Evolutionary conservation across 371 early-diverging fungal genomes (phyloP).

Genomic region (Capillidium heterosporum): DNA sequence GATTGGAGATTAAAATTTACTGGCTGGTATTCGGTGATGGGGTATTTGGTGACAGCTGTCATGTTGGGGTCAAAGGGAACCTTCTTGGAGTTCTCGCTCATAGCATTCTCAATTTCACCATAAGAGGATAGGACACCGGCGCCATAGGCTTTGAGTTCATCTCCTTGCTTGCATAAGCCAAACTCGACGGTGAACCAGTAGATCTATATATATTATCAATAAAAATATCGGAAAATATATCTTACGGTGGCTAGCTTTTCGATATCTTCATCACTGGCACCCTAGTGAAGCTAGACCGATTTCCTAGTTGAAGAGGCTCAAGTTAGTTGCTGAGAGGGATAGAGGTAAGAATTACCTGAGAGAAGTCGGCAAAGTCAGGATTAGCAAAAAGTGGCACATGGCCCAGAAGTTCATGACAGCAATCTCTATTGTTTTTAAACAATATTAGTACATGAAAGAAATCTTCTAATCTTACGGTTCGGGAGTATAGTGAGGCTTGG

Average conservation of each 20-base stretch:
- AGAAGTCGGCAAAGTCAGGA: constrained; percentile 90
- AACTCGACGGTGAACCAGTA: constrained; percentile 94
- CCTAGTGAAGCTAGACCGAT: constrained; percentile 88
- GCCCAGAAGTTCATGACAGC: constrained; percentile 8
- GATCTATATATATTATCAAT: constrained; percentile 17
- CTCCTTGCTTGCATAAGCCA: constrained; percentile 75
- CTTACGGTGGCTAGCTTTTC: constrained; percentile 59
- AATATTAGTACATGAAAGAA: neutral
- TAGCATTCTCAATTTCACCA: constrained; percentile 83
- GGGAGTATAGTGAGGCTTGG: constrained; percentile 82
- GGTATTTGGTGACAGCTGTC: constrained; percentile 68
- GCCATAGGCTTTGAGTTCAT: constrained; percentile 73
- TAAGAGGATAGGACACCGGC: constrained; percentile 90
- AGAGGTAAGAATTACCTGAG: constrained; percentile 42
- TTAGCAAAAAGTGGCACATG: constrained; percentile 72
- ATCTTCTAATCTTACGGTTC: constrained; percentile 35
- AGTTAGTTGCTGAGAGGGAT: no score
- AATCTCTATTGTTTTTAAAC: neutral
- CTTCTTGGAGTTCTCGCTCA: constrained; percentile 63
- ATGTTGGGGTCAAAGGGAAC: constrained; percentile 69
- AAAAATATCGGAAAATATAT: neutral
- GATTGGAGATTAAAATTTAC: constrained; percentile 10
- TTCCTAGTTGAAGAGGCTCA: constrained; percentile 23
- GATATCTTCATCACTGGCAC: constrained; percentile 84
- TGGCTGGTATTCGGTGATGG: constrained; percentile 89